phyloP scores from a whole-genome alignment of 1,284 basidiomycete species.

The Coriolopsis trogii region DNA sequence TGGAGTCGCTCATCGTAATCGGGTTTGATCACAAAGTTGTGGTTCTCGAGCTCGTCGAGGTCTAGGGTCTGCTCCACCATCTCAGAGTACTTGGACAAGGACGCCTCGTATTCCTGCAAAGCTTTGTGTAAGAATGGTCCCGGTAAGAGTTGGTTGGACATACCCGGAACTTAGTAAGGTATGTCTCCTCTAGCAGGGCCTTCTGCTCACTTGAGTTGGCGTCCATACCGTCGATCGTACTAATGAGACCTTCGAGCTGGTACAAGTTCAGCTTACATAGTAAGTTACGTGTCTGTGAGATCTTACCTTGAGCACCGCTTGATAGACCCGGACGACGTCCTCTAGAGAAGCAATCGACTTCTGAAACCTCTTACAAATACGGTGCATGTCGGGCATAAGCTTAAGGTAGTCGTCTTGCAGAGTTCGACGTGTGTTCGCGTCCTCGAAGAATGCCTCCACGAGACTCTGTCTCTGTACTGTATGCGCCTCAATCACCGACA shows the following conservation, averaged over 20 bases:
- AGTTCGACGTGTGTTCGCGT: conserved; percentile 70
- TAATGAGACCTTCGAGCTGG: conserved; percentile 79
- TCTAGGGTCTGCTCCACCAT: conserved; percentile 98
- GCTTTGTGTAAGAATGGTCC: neutral
- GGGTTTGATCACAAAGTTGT: conserved; percentile 93
- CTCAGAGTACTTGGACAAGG: conserved; percentile 80
- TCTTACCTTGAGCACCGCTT: conserved; percentile 72
- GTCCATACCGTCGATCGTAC: conserved; percentile 57
- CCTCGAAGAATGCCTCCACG: conserved; percentile 87
- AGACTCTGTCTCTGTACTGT: conserved; percentile 83
- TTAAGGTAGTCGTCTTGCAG: conserved; percentile 90
- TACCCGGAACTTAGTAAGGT: conserved; percentile 66
- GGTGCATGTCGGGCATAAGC: conserved; percentile 92
- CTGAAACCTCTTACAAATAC: conserved; percentile 93
- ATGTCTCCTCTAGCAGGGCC: conserved; percentile 68
- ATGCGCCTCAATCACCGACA: neutral
- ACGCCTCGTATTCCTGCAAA: conserved; percentile 62
- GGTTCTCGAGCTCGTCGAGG: conserved; percentile 79
- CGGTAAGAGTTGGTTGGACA: conserved; percentile 17
- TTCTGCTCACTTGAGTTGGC: conserved; percentile 50
- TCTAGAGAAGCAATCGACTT: conserved; percentile 85
- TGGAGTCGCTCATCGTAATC: conserved; percentile 85
- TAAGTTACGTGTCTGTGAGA: neutral
- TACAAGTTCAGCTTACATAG: neutral
- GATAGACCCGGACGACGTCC: conserved; percentile 96